phyloP scores from a whole-genome alignment of 805 yeast species.

The Huiozyma naganishii region DNA sequence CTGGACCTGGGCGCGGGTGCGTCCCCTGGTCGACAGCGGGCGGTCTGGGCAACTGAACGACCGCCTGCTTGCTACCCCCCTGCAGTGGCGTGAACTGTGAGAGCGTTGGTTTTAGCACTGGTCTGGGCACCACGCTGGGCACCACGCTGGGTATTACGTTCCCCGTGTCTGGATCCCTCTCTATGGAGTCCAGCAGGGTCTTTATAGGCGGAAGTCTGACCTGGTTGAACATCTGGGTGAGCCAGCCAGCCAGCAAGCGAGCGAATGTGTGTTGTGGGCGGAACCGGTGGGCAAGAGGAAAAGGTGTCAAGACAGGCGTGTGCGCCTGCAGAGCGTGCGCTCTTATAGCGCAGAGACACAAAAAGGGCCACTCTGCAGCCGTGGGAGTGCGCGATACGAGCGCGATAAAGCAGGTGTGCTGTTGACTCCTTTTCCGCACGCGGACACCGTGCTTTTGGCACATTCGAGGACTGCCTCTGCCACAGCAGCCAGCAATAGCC shows the following conservation, averaged over 20 bases:
- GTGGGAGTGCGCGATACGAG: too few relatives aligned
- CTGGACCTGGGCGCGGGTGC: background rate
- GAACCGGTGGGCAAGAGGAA: too few relatives aligned
- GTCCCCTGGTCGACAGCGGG: background rate
- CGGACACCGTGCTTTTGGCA: too few relatives aligned
- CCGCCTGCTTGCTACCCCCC: background rate
- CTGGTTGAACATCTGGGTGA: background rate
- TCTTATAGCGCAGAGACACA: too few relatives aligned
- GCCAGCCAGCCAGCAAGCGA: background rate
- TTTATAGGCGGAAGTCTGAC: conserved; percentile 2
- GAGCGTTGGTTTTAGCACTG: too few relatives aligned
- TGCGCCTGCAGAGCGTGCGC: too few relatives aligned
- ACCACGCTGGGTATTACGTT: background rate
- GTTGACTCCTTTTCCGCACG: too few relatives aligned
- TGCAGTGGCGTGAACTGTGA: too few relatives aligned
- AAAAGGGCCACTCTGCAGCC: too few relatives aligned
- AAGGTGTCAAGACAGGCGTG: too few relatives aligned
- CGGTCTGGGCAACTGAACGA: background rate
- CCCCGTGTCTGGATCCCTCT: background rate
- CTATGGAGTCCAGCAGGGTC: background rate
- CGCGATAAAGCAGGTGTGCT: too few relatives aligned
- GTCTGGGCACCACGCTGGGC: too few relatives aligned
- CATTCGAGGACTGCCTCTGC: background rate
- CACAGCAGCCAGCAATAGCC: background rate
- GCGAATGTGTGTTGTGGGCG: background rate